These are phyloP conservation scores for Leccinellum rugosiceps DNA, from an alignment of 768 basidiomycete genomes.

Conservation along the genomic window DNA sequence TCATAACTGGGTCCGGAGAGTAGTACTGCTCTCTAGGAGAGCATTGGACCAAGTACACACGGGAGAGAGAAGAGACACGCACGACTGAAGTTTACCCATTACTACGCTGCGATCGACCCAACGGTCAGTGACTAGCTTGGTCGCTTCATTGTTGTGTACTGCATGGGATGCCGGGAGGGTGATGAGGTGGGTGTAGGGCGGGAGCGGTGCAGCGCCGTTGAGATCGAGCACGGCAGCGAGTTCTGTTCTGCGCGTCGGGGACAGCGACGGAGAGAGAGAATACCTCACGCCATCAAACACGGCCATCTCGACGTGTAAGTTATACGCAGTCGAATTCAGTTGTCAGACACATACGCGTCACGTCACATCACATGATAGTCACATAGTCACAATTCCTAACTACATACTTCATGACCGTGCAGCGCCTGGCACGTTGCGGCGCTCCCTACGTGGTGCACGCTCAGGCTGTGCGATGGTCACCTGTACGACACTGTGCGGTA, in stretches of 20 bases:
- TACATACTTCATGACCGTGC: constrained; percentile 44
- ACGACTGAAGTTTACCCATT: constrained; percentile 57
- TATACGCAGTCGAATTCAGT: neutral
- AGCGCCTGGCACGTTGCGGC: constrained; percentile 80
- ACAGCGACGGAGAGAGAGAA: constrained; percentile 48
- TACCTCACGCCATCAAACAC: constrained; percentile 45
- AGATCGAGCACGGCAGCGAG: constrained; percentile 46
- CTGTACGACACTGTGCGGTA: constrained; percentile 67
- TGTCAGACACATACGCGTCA: neutral
- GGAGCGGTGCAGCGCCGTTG: constrained; percentile 51
- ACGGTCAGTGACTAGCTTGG: constrained; percentile 41
- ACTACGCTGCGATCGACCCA: constrained; percentile 73
- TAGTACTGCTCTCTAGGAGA: constrained; percentile 50
- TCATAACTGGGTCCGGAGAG: constrained; percentile 71
- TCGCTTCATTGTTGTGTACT: constrained; percentile 32
- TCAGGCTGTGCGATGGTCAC: constrained; percentile 66
- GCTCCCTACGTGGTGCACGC: constrained; percentile 69
- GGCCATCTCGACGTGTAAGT: constrained; percentile 15
- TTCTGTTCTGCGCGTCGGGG: constrained; percentile 39
- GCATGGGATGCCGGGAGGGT: constrained; percentile 50
- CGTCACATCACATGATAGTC: neutral
- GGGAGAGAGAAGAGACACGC: constrained; percentile 25
- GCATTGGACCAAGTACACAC: constrained; percentile 1
- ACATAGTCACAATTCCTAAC: neutral
- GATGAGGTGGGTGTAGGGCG: constrained; percentile 51